Base-by-base conservation (phyloP, 2,329 filamentous ascomycete species). In the Rutstroemia sp. region DNA sequence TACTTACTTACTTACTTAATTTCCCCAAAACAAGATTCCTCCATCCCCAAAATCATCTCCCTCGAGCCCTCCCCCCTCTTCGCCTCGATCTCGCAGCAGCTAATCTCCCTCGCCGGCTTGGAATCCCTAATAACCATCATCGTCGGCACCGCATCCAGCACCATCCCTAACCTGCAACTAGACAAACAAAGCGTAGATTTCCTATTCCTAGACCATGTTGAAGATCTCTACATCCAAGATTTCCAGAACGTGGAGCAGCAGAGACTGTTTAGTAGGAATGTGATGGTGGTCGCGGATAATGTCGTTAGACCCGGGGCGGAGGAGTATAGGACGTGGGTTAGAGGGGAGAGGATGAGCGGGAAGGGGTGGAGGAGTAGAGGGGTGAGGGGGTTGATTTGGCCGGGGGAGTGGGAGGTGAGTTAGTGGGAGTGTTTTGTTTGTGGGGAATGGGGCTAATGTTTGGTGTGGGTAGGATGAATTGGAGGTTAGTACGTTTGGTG, bases 181-280 rank as follows among this genome's bases (percentile, higher is more conserved):
- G 42, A n/a, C 1, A 71, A 75, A 23, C n/a, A 21, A 10, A 76
- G 78, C 47, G 81, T 91, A 58, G 87, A 90, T 63, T 72, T 92
- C 41, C 74, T 91, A 70, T 92, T 92, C 70, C 73, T 92, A 34
- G 88, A 92, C 65, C 88, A 92, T 70, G 84, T 85, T 71, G 90
- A 92, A 71, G 84, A 85, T 0, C 79, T 84, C 0, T 92, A 92
- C 69, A 79, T 79, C 1, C 77, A 79, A 0, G 88, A 92, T 65
- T 71, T 92, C 59, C 90, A 90, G 71, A 76, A 90, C 0, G 87
- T 84, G 66, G 87, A 92, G 72, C 77, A 87, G 42, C 73, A 90
- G 7, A 78, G 77, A 18, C 12, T 91, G 41, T 73, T 92, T 2
- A 75, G 73, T 0, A 75, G 77, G 0, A 86, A 86, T 0, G 78